Evolutionary conservation across 2,329 filamentous ascomycete species (phyloP).

Genomic region (Didymella glomerata): DNA sequence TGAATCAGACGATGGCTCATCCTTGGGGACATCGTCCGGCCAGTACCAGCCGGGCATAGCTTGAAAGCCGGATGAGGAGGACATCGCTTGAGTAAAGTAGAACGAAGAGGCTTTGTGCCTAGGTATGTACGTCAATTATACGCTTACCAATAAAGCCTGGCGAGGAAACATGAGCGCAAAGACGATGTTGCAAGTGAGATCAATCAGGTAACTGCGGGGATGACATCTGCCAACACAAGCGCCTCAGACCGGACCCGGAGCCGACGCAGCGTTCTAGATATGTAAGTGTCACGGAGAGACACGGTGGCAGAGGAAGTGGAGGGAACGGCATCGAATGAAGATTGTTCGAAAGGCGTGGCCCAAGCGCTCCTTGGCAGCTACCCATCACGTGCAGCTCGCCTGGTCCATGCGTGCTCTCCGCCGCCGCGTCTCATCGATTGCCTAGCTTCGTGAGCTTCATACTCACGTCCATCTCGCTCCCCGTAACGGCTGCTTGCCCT

Average conservation of each 20-base stretch:
- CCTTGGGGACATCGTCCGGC: slow-evolving; percentile 56
- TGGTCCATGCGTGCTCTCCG: slow-evolving; percentile 16
- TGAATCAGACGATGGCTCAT: slow-evolving; percentile 24
- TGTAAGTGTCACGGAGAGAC: slow-evolving; percentile 32
- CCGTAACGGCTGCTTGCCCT: slow-evolving; percentile 14
- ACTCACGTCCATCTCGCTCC: slow-evolving; percentile 21
- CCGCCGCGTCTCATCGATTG: slow-evolving; percentile 24
- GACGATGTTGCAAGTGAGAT: slow-evolving; percentile 28
- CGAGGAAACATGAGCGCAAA: slow-evolving; percentile 30
- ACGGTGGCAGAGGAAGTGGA: slow-evolving; percentile 40
- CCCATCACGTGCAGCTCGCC: slow-evolving; percentile 8
- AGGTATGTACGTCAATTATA: slow-evolving; percentile 27
- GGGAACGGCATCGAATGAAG: slow-evolving; percentile 25
- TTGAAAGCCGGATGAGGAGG: slow-evolving; percentile 53
- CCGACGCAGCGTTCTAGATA: slow-evolving; percentile 31
- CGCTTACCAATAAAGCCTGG: slow-evolving; percentile 32
- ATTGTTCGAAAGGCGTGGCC: slow-evolving; percentile 16
- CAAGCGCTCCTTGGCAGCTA: slow-evolving; percentile 10
- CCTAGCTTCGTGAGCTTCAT: slow-evolving; percentile 23
- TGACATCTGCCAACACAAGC: slow-evolving; percentile 33
- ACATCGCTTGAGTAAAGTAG: slow-evolving; percentile 43
- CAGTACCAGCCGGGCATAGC: slow-evolving; percentile 57
- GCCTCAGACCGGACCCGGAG: slow-evolving; percentile 28
- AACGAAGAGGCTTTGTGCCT: slow-evolving; percentile 7
- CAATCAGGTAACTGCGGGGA: slow-evolving; percentile 32